Evolutionary conservation across 2,329 filamentous ascomycete genomes (phyloP), one percentile per base, ranked within the genome.

Genomic region (Trichophyton mentagrophytes): DNA sequence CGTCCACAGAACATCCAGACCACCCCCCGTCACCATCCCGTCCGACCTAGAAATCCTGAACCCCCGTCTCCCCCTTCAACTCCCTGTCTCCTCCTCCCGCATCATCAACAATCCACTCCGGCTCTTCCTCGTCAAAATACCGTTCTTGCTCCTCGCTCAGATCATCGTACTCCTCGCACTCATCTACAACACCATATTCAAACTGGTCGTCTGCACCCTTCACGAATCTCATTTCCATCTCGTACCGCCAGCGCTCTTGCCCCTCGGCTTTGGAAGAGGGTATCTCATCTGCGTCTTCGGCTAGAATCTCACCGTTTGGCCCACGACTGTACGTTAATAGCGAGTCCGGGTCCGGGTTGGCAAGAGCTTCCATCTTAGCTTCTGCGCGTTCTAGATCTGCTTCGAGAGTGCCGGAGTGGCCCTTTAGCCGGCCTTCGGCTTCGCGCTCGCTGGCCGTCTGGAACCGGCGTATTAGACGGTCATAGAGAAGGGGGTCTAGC

Each of bases 101-200:
- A 5, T 73, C 75, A 58, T 77, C 79, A 44, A 77, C 76, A 33
- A 81, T 77, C 81, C 86, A 89, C 56, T 79, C 79, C 0, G 87
- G 86, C 66, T 88, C 85, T 76, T 95, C 87, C 4, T 85, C 84
- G 22, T 90, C 88, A 69, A 95, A 91, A 77, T 88, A 95, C 20
- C 79, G 80, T 42, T 95, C 89, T 71, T 92, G 80, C 65, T 82
- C 79, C 76, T 82, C 77, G 69, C 79, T 72, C 78, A 74, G 70
- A 72, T 85, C 83, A 70, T 95, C 89, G 61, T 84, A 85, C 20
- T 85, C 84, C 33, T 90, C 85, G 67, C 87, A 85, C 40, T 77
- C 76, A 69, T 96, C 90, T 3, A 95, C 85, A 2, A 65, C 67
- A 1, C 67, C 71, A 69, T 95, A 96, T 63, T 92, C 86, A 67